phyloP scores from a whole-genome alignment of 768 basidiomycete species.

The Boletales sp. region DNA sequence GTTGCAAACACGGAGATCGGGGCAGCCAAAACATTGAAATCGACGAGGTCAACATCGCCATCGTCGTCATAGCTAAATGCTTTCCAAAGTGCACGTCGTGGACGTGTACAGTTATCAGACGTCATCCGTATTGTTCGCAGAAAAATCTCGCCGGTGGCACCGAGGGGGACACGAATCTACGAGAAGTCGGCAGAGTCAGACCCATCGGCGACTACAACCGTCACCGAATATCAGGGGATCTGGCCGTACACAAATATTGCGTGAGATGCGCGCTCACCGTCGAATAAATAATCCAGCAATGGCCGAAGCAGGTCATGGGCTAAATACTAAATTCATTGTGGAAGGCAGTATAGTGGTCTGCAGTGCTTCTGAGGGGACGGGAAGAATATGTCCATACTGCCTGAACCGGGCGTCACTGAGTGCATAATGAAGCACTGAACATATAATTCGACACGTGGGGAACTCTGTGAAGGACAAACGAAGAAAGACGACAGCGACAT shows the following conservation, averaged over 20 bases:
- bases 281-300: slow-evolving; percentile 57
- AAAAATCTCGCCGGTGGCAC: slow-evolving; percentile 50
- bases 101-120: slow-evolving; percentile 9
- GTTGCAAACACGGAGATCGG: slow-evolving; percentile 64
- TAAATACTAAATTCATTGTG: slow-evolving; percentile 13
- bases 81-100: slow-evolving; percentile 14
- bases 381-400: not conserved
- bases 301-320: slow-evolving; percentile 22
- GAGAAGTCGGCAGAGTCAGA: slow-evolving; percentile 63
- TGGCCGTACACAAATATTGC: not conserved
- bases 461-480: too few species aligned
- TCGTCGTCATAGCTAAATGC: slow-evolving; percentile 68
- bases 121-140: slow-evolving; percentile 45
- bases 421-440: not conserved
- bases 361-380: not conserved
- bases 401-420: not conserved
- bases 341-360: not conserved
- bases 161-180: slow-evolving; percentile 66
- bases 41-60: slow-evolving; percentile 55
- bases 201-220: slow-evolving; percentile 47
- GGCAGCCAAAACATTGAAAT: slow-evolving; percentile 54
- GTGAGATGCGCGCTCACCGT: slow-evolving; percentile 20
- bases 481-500: too few species aligned
- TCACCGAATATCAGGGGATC: too few species aligned
- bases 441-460: too few species aligned